Conservation (phyloP, 495 filamentous ascomycete species). For the Cenococcum geophilum region DNA sequence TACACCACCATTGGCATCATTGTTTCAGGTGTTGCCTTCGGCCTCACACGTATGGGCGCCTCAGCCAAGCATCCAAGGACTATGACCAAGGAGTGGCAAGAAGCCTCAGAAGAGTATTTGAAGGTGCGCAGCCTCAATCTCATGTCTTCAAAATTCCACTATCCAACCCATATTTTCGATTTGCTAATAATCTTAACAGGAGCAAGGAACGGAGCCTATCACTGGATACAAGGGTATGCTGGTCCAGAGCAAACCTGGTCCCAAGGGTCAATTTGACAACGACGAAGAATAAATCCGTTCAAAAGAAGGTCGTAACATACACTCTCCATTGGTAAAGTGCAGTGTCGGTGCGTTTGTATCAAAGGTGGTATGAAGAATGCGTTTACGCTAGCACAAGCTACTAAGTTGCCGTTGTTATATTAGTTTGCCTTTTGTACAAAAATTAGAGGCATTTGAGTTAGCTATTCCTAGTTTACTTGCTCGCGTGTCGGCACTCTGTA, state of each 20-base stretch:
- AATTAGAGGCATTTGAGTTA: constrained; percentile 11
- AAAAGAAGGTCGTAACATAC: constrained; percentile 2
- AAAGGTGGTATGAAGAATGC: constrained; percentile 5
- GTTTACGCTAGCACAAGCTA: constrained; percentile 3
- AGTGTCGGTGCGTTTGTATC: constrained; percentile 26
- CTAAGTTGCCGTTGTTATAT: constrained; percentile 21
- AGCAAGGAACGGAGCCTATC: constrained; percentile 82
- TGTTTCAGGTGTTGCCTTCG: constrained; percentile 33
- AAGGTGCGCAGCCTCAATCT: constrained; percentile 51
- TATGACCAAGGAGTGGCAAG: constrained; percentile 93
- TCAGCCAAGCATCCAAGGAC: constrained; percentile 62
- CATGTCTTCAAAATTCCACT: neutral
- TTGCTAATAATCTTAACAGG: constrained; percentile 44
- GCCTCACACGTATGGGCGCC: constrained; percentile 41
- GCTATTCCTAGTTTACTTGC: neutral
- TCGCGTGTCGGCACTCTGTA: neutral
- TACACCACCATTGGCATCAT: constrained; percentile 58
- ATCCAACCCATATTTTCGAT: constrained; percentile 8
- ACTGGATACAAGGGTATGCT: constrained; percentile 76
- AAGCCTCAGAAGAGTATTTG: constrained; percentile 84
- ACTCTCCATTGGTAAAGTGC: constrained; percentile 18
- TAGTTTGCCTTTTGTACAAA: constrained; percentile 30
- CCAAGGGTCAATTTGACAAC: constrained; percentile 21
- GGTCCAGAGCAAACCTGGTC: constrained; percentile 59
- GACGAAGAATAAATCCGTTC: constrained; percentile 8